Evolutionary conservation across 1,284 basidiomycete genomes (phyloP), one percentile per base, ranked within the genome.

Genomic region (Mycosarcoma mackinlayi): DNA sequence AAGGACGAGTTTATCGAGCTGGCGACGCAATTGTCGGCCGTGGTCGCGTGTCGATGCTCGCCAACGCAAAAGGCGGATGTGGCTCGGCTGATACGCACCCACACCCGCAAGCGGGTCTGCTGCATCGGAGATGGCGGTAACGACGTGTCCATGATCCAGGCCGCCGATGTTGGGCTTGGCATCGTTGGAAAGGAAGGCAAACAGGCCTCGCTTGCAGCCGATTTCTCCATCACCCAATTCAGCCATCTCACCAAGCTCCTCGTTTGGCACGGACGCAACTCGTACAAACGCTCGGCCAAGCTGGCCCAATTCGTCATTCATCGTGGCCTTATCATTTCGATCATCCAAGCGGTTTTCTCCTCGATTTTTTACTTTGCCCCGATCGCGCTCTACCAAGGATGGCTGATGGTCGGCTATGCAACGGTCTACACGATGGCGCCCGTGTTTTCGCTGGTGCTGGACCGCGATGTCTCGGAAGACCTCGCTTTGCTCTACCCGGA

Each of bases 131-230:
- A 96, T 83, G 93, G 93, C 42, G 93, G 93, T 8, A 96, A 96
- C 81, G 93, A 96, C 79, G 93, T 95, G 51, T 92, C 91, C 79
- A 95, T 95, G 93, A 95, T 95, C 70, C 93, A 95, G 80, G 93
- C 93, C 6, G 92, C 93, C 8, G 91, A 95, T 74, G 92, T 95
- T 46, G 94, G 94, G 31, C 88, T 99, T 28, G 96, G 96, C 28
- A 98, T 99, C 64, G 94, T 98, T 7, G 96, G 96, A 16, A 98
- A 98, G 83, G 96, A 98, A 85, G 96, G 96, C 14, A 95, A 93
- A 83, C 96, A 98, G 84, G 96, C 96, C 0, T 96, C 94, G 0
- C 87, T 98, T 2, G 95, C 96, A 0, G 96, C 96, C 13, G 96
- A 99, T 83, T 98, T 98, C 79, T 95, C 93, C 4, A 91, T 99